phyloP scores from a whole-genome alignment of 2,329 filamentous ascomycete genomes.

The Colletotrichum truncatum region DNA sequence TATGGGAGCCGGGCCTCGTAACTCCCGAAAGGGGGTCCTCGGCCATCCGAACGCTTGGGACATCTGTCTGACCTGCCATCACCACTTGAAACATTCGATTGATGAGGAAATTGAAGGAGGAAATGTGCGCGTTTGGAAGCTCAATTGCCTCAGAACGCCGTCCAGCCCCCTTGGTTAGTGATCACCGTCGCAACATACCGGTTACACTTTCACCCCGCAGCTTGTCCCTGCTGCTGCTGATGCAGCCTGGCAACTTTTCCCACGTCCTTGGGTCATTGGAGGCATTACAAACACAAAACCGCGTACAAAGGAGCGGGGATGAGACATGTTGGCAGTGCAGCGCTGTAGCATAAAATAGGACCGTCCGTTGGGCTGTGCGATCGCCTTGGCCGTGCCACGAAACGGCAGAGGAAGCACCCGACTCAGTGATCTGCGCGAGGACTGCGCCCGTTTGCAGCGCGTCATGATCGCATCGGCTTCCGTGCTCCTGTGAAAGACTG shows the following conservation, averaged over 20 bases:
- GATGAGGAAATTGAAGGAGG: not conserved
- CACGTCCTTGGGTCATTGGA: no score
- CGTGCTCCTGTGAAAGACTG: not conserved
- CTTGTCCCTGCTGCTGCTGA: no score
- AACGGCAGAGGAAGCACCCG: slow-evolving; percentile 7
- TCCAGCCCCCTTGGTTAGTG: no score
- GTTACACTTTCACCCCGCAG: no score
- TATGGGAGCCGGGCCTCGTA: slow-evolving; percentile 6
- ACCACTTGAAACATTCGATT: not conserved
- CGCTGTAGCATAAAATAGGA: not conserved
- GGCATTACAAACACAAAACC: no score
- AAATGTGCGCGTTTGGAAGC: not conserved
- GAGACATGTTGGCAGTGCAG: not conserved
- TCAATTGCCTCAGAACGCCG: no score
- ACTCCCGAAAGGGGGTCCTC: slow-evolving; percentile 11
- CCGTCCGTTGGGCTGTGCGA: not conserved
- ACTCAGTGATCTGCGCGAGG: not conserved
- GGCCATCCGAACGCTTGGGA: slow-evolving; percentile 25
- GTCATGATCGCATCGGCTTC: slow-evolving; percentile 10
- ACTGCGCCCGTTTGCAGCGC: not conserved
- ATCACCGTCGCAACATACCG: no score
- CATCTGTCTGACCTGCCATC: slow-evolving; percentile 9
- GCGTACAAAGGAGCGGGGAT: not conserved
- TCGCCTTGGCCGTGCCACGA: slow-evolving; percentile 1
- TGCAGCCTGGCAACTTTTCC: no score